Evolutionary conservation across 208 protist genomes (phyloP), one percentile per base, ranked within the genome.

Genomic region (Trypanosomatidae sp.): DNA sequence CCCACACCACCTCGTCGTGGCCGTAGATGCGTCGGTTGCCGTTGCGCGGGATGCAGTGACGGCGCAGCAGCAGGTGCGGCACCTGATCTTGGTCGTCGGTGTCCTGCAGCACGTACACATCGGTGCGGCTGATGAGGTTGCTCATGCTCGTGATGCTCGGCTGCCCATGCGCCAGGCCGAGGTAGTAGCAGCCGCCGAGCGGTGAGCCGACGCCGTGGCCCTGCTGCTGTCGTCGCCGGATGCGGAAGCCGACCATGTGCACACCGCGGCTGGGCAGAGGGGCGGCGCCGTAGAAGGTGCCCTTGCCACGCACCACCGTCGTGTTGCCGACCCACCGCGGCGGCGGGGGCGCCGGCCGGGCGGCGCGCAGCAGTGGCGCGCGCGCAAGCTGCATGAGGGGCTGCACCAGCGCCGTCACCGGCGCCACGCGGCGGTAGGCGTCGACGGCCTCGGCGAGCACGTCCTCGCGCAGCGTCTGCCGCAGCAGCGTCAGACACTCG

Each of bases 51-150:
- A 89, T 88, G 54, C 61, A 66, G 39, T 86, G 64, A 13, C 68
- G 64, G 11, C 65, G 63, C 24, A 88, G 59, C 1, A 88, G 58
- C 19, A 89, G 65, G 37, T 88, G 78, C 19, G 55, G 43, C 13
- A 90, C 86, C 58, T 90, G 86, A 57, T 90, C 81, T 20, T 83
- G 44, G 60, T 91, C 80, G 51, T 94, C 81, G 18, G 72, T 82
- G 56, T 94, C 81, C 42, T 94, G 86, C 26, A 94, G 54, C 4
- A 91, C 73, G 37, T 74, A 94, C 6, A 89, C 69, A 58, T 94
- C 86, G 33, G 33, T 67, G 15, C 78, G 65, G 15, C 51, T 66
- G 50, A 87, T 77, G 11, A 94, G 67, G 37, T 54, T 79, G 37
- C 55, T 51, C 75, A 88, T 83, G 44, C 71, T 84, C 2, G 57